Conservation (phyloP, 2,329 filamentous ascomycete species). For the Neofusicoccum umdonicola region DNA sequence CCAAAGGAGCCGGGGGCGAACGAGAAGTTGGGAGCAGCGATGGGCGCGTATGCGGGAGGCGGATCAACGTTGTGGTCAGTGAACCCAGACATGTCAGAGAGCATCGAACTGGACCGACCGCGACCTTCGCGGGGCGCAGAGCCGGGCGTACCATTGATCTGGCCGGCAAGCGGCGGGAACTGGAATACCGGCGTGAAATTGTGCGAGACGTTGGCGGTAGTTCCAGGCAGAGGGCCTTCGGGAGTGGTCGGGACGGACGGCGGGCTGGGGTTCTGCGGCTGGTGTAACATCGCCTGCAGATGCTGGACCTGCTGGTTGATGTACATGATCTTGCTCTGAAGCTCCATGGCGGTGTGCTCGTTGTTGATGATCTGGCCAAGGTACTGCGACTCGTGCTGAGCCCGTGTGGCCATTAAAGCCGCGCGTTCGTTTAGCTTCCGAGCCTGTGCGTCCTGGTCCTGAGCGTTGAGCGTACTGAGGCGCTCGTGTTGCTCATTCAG, state of each 20-base stretch:
- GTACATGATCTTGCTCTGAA: constrained; percentile 36
- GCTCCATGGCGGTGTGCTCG: constrained; percentile 38
- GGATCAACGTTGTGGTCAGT: constrained; percentile 46
- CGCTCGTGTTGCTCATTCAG: constrained; percentile 70
- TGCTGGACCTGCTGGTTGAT: constrained; percentile 37
- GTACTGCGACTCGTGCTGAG: constrained; percentile 37
- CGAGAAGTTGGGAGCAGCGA: constrained; percentile 33
- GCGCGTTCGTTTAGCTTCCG: constrained; percentile 41
- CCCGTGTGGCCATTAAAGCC: constrained; percentile 35
- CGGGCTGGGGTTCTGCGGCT: constrained; percentile 29
- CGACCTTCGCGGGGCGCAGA: constrained; percentile 37
- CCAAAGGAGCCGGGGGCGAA: constrained; percentile 36
- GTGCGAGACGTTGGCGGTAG: constrained; percentile 27
- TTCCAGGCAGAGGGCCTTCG: constrained; percentile 59
- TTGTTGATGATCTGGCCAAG: constrained; percentile 38
- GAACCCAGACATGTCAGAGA: constrained; percentile 52
- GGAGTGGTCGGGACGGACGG: constrained; percentile 52
- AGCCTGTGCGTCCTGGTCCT: constrained; percentile 62
- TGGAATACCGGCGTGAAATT: constrained; percentile 37
- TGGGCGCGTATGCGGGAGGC: constrained; percentile 24
- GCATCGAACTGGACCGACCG: constrained; percentile 52
- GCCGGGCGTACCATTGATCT: constrained; percentile 30
- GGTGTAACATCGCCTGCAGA: constrained; percentile 41
- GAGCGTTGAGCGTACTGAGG: constrained; percentile 66
- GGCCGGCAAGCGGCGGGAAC: constrained; percentile 32